phyloP scores from a whole-genome alignment of 2,329 filamentous ascomycete species.

The Incumbomyces delicatus region DNA sequence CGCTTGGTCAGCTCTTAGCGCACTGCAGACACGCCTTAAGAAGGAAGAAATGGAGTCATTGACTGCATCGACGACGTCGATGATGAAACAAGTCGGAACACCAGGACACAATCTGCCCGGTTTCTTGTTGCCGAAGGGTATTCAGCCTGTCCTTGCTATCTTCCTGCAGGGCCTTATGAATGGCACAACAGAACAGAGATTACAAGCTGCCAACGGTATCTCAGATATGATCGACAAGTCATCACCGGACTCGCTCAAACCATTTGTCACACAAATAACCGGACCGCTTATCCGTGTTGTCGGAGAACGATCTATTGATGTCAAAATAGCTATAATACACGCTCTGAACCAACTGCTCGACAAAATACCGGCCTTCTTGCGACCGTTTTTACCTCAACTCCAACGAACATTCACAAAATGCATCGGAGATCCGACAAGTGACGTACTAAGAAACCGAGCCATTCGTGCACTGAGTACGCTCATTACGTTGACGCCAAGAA shows the following conservation, averaged over 20 bases:
- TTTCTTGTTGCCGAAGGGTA: slow-evolving; percentile 87
- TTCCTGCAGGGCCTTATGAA: slow-evolving; percentile 98
- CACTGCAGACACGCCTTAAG: slow-evolving; percentile 77
- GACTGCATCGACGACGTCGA: slow-evolving; percentile 74
- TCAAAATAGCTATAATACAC: slow-evolving; percentile 82
- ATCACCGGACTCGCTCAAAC: slow-evolving; percentile 75
- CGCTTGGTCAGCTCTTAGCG: slow-evolving; percentile 75
- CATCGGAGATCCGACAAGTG: slow-evolving; percentile 84
- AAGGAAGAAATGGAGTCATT: slow-evolving; percentile 98
- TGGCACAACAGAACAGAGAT: slow-evolving; percentile 82
- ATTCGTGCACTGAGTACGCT: slow-evolving; percentile 89
- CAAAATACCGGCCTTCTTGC: slow-evolving; percentile 91
- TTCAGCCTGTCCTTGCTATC: slow-evolving; percentile 90
- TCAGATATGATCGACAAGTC: slow-evolving; percentile 94
- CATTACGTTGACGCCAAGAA: slow-evolving; percentile 88
- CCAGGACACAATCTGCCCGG: slow-evolving; percentile 75
- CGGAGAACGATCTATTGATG: slow-evolving; percentile 88
- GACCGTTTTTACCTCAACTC: slow-evolving; percentile 92
- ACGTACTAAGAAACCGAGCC: slow-evolving; percentile 74
- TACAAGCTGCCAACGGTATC: slow-evolving; percentile 82
- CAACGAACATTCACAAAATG: slow-evolving; percentile 96
- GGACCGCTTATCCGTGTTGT: slow-evolving; percentile 96
- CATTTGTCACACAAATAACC: slow-evolving; percentile 94
- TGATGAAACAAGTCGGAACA: slow-evolving; percentile 79
- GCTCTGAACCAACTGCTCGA: slow-evolving; percentile 91